Evolutionary conservation across 1,284 basidiomycete species (phyloP).

Genomic region (Marasmius tenuissimus): DNA sequence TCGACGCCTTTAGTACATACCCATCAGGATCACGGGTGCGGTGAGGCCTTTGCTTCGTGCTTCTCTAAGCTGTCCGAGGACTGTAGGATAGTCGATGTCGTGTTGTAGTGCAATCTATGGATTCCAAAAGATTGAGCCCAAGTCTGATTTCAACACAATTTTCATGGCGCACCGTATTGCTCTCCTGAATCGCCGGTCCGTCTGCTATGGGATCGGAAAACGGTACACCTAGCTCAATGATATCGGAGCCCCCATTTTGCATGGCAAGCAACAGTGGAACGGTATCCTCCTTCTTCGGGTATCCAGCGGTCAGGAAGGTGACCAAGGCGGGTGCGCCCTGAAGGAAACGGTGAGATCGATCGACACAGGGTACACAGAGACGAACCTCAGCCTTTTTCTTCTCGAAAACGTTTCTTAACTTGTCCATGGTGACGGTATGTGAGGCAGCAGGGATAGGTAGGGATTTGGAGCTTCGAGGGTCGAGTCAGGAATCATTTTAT

Average conservation of each 20-base stretch:
- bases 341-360: neutral
- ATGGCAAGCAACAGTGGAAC: constrained; percentile 89
- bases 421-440: constrained; percentile 58
- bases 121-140: constrained; percentile 8
- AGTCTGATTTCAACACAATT: neutral
- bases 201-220: constrained; percentile 98
- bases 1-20: constrained; percentile 40
- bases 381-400: constrained; percentile 67
- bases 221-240: constrained; percentile 95
- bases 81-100: constrained; percentile 73
- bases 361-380: neutral
- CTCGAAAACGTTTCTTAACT: constrained; percentile 73
- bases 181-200: constrained; percentile 88
- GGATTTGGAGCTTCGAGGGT: neutral
- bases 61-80: constrained; percentile 77
- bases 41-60: constrained; percentile 83
- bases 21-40: constrained; percentile 91
- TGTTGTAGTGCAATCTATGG: constrained; percentile 80
- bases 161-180: constrained; percentile 73
- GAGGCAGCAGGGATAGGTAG: constrained; percentile 12
- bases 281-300: constrained; percentile 77
- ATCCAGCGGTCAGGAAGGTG: constrained; percentile 92
- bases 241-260: constrained; percentile 90
- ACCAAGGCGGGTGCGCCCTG: constrained; percentile 77
- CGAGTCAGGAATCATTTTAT: neutral